These are phyloP conservation scores for Cyberlindnera subsufficiens DNA, from an alignment of 805 yeast species.

Conservation along the genomic window DNA sequence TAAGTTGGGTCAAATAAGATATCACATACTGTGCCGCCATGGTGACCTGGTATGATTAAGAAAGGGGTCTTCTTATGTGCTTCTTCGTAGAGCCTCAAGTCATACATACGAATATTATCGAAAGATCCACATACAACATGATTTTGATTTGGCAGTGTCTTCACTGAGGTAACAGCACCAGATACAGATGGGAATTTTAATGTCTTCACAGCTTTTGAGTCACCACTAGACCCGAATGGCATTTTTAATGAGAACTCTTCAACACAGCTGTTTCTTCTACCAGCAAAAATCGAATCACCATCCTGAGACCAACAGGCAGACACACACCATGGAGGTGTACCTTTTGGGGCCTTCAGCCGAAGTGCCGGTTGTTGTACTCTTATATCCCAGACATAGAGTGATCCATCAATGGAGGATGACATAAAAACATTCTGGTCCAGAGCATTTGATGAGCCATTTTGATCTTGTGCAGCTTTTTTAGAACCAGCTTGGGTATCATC, in stretches of 20 bases:
- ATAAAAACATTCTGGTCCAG: slow-evolving; percentile 52
- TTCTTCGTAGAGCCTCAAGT: slow-evolving; percentile 44
- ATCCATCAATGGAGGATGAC: slow-evolving; percentile 81
- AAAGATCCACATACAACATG: slow-evolving; percentile 83
- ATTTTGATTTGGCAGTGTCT: slow-evolving; percentile 73
- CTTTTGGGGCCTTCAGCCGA: slow-evolving; percentile 47
- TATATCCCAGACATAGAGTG: slow-evolving; percentile 75
- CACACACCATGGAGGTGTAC: slow-evolving; percentile 92
- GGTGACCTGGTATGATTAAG: slow-evolving; percentile 91
- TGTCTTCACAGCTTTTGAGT: slow-evolving; percentile 47
- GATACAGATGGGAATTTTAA: slow-evolving; percentile 79
- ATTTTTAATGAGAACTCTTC: slow-evolving; percentile 67
- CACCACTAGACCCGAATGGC: slow-evolving; percentile 33
- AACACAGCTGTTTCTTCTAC: slow-evolving; percentile 83
- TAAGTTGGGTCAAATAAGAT: slow-evolving; percentile 82
- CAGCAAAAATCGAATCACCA: slow-evolving; percentile 76
- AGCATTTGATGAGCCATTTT: not conserved
- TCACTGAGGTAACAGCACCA: slow-evolving; percentile 82
- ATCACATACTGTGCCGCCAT: slow-evolving; percentile 81
- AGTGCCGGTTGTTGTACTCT: slow-evolving; percentile 44
- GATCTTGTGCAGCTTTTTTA: not conserved
- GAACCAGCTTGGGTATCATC: slow-evolving; percentile 14
- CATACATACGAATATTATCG: slow-evolving; percentile 86
- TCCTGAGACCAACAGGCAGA: slow-evolving; percentile 82
- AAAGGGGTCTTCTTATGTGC: slow-evolving; percentile 51